phyloP scores from a whole-genome alignment of 352 stramenopile species.

The Phytophthora niederhauseri region DNA sequence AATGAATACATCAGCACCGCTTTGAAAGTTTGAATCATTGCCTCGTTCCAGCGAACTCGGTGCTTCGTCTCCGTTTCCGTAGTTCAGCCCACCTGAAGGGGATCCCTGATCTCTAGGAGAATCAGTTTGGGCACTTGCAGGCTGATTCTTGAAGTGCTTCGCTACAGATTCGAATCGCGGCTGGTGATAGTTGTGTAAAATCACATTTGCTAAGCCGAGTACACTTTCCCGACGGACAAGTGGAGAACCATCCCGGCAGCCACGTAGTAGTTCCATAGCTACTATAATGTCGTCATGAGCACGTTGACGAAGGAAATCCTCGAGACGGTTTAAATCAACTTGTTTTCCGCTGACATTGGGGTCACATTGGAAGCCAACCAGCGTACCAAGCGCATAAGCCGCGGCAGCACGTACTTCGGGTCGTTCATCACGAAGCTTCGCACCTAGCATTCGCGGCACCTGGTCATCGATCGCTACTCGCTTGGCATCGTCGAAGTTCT shows the following conservation, averaged over 20 bases:
- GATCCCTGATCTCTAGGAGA: conserved; percentile 6
- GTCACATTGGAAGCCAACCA: conserved; percentile 89
- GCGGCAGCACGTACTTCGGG: conserved; percentile 93
- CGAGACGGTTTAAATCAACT: conserved; percentile 51
- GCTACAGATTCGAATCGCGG: conserved; percentile 85
- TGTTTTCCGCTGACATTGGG: conserved; percentile 53
- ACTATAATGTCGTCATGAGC: conserved; percentile 74
- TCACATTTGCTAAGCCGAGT: conserved; percentile 81
- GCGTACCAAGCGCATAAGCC: conserved; percentile 92
- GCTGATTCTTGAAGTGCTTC: conserved; percentile 76
- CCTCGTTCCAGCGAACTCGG: conserved; percentile 14
- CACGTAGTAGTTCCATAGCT: conserved; percentile 68
- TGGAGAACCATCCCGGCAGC: conserved; percentile 81
- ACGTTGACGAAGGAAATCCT: conserved; percentile 66
- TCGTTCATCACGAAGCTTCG: conserved; percentile 83
- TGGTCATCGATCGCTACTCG: conserved; percentile 83
- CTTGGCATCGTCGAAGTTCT: conserved; percentile 92
- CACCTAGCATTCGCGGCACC: conserved; percentile 84
- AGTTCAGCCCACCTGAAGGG: conserved; percentile 13
- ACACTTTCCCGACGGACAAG: conserved; percentile 86
- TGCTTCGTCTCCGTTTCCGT: conserved; percentile 18
- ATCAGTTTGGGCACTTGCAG: conserved; percentile 10
- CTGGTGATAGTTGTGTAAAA: conserved; percentile 90
- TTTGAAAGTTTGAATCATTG: conserved; percentile 21
- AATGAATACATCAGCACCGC: conserved; percentile 41